Evolutionary conservation across 176 grass and related monocot species (phyloP).

Genomic region (Aegilops speltoides): DNA sequence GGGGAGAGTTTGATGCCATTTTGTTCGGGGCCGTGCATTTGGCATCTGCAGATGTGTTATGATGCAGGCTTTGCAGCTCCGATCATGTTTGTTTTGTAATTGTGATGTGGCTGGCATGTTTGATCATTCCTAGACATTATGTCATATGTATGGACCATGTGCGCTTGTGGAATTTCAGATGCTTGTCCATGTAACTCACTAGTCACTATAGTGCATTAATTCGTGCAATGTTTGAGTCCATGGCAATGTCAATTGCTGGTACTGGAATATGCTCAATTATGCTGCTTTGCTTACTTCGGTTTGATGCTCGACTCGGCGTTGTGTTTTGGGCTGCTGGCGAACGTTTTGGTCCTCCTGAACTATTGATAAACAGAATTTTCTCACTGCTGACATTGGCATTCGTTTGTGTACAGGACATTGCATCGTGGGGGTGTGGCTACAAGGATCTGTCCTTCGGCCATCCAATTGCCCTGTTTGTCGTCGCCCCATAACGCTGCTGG

Average conservation of each 20-base stretch:
- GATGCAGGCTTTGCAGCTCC: not conserved
- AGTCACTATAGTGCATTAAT: not conserved
- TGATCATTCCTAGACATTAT: not conserved
- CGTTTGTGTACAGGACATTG: constrained; percentile 25
- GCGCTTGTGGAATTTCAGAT: not conserved
- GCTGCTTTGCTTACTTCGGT: not conserved
- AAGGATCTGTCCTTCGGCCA: constrained; percentile 24
- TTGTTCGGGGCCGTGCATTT: not conserved
- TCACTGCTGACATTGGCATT: not conserved
- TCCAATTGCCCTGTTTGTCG: constrained; percentile 37
- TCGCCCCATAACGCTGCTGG: constrained; percentile 35
- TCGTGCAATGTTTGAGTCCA: not conserved
- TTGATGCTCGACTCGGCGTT: not conserved
- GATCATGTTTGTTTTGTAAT: not conserved
- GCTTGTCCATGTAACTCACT: not conserved
- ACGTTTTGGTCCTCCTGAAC: not conserved
- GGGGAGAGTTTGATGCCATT: not conserved
- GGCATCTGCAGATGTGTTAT: not conserved
- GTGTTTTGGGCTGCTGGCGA: not conserved
- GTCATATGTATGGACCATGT: not conserved
- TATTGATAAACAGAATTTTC: not conserved
- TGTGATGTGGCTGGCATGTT: not conserved
- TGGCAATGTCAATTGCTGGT: not conserved
- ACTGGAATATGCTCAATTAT: too few species aligned
- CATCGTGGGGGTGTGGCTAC: constrained; percentile 41